Base-by-base conservation (phyloP, 495 filamentous ascomycete species). In the Corynascus novoguineensis region DNA sequence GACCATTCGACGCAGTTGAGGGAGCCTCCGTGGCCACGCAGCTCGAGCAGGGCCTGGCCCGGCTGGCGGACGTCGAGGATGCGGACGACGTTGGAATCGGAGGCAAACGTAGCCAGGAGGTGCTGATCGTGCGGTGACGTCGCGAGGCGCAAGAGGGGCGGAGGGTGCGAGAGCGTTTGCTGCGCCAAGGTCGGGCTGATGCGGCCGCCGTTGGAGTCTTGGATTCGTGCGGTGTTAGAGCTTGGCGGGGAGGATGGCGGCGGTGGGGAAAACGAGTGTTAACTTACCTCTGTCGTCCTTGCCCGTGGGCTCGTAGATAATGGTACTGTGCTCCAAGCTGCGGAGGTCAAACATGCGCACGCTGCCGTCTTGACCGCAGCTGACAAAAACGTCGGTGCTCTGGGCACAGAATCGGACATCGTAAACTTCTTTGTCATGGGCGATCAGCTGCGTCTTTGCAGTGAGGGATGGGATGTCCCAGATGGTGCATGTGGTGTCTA, bases 401-500 rank as follows among this genome's bases (percentile, higher is more conserved):
- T 95, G 91, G 22, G 91, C 91, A 72, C 93, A 97, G 71, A 97
- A 99, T 12, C 93, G 85, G 32, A 99, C 93, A 68, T 99, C 93
- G 63, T 95, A 99, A 5, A 99, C 93, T 72, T 99, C 93, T 70
- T 97, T 97, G 72, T 99, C 93, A 65, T 99, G 93, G 24, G 93
- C 93, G 71, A 99, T 99, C 14, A 99, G 74, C 70, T 99, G 93
- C 2, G 93, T 99, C 72, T 99, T 99, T 14, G 93, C 93, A 1
- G 93, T 99, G 58, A 99, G 74, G 4, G 93, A 96, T 3, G 93
- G 93, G 28, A 99, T 99, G 65, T 99, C 93, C 93, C 93, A 99
- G 55, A 99, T 97, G n/a, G 93, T 99, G 73, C 93, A 99, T 1
- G 93, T 99, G 0, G 93, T 99, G 68, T 99, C 93, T 59, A 99